phyloP scores from a whole-genome alignment of 1,284 basidiomycete species.

The Uromyces viciae-fabae region DNA sequence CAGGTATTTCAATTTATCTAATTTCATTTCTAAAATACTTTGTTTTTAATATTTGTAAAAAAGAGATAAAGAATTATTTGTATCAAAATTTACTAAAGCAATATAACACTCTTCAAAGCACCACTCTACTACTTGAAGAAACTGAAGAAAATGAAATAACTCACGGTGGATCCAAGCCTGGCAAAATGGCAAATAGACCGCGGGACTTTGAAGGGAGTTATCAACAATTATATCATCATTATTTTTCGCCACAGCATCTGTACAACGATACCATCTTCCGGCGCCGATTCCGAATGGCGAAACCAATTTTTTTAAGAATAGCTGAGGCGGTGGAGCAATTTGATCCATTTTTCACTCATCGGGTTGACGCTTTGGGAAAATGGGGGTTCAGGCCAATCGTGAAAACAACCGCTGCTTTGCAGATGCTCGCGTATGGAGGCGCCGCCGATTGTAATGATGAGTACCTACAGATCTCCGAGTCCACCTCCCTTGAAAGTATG shows the following conservation, averaged over 20 bases:
- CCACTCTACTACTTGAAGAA: background rate
- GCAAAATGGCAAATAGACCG: background rate
- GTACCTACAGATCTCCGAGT: slow-evolving; percentile 7
- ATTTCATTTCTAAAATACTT: no score
- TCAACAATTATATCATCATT: background rate
- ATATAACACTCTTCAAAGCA: background rate
- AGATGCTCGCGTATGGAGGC: background rate
- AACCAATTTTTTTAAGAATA: background rate
- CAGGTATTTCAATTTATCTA: no score
- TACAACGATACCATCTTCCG: background rate
- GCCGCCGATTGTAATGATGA: background rate
- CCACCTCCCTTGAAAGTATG: background rate
- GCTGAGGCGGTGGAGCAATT: background rate
- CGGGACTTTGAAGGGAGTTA: slow-evolving; percentile 2
- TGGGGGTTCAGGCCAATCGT: background rate
- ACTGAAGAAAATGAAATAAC: background rate
- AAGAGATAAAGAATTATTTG: background rate
- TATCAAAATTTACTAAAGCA: background rate
- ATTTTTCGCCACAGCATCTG: background rate
- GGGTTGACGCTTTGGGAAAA: background rate
- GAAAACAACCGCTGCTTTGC: slow-evolving; percentile 5
- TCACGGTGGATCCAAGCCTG: background rate
- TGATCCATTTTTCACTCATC: background rate
- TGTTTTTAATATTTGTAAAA: no score
- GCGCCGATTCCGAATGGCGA: background rate